Evolutionary conservation across 2,329 filamentous ascomycete genomes (phyloP).

Genomic region (Sporothrix schenckii): DNA sequence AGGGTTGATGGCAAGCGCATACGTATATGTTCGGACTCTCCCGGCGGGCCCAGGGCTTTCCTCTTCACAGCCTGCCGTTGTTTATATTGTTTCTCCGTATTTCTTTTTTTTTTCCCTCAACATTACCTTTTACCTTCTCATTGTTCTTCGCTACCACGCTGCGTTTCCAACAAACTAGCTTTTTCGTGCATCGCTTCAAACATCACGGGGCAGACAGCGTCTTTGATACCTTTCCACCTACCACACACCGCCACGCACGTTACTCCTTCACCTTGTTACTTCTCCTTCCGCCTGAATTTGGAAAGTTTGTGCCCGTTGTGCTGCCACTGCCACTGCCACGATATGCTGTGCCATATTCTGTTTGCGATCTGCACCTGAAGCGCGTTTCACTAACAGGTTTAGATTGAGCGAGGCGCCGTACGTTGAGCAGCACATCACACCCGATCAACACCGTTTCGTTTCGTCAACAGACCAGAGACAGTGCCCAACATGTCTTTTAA

Average conservation of each 20-base stretch:
- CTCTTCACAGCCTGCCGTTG: constrained; percentile 11
- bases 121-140: not conserved
- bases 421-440: not conserved
- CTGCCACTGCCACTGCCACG: not conserved
- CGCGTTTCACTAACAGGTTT: too few species aligned
- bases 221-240: not conserved
- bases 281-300: not conserved
- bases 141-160: not conserved
- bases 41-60: constrained; percentile 22
- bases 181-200: not conserved
- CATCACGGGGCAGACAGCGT: not conserved
- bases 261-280: not conserved
- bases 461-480: not conserved
- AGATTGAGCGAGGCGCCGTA: not conserved
- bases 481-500: constrained; percentile 56
- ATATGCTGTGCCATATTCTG: not conserved
- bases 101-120: not conserved
- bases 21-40: constrained; percentile 29
- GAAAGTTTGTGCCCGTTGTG: not conserved
- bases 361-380: too few species aligned
- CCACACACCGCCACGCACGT: not conserved
- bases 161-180: not conserved
- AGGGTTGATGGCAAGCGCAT: constrained; percentile 28
- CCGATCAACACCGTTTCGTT: not conserved
- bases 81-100: not conserved